phyloP scores from a whole-genome alignment of 108 stramenopile species.

The Nannochloropsis oceanica region DNA sequence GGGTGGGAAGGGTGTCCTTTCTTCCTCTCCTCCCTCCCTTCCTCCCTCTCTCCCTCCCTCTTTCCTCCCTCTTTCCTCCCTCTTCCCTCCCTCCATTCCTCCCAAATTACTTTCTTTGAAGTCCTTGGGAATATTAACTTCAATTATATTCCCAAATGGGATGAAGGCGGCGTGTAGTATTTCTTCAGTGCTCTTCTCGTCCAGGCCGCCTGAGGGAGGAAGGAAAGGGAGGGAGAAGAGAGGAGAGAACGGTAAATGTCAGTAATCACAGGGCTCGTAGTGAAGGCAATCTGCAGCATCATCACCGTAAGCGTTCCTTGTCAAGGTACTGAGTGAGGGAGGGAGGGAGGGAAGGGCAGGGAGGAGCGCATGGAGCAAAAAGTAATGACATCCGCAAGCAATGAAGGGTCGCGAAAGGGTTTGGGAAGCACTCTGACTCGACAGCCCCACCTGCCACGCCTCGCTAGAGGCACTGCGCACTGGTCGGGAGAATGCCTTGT shows the following conservation, averaged over 20 bases:
- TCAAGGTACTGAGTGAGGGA: background rate
- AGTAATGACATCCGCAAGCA: background rate
- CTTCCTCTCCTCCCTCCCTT: background rate
- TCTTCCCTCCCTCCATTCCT: background rate
- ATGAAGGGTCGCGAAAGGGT: background rate
- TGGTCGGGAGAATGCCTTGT: background rate
- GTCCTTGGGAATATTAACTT: slow-evolving; percentile 56
- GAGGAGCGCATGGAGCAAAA: background rate
- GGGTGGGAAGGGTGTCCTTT: background rate
- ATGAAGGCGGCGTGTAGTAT: slow-evolving; percentile 81
- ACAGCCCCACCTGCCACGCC: too few species aligned
- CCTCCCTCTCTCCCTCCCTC: background rate
- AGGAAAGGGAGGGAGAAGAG: background rate
- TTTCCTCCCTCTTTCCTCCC: background rate
- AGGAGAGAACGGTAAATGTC: background rate
- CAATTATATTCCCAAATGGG: slow-evolving; percentile 59
- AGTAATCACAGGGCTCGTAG: too few species aligned
- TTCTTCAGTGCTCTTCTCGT: slow-evolving; percentile 55
- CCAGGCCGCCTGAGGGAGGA: slow-evolving; percentile 59
- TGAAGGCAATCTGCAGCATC: too few species aligned
- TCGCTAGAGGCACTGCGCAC: background rate
- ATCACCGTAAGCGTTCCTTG: too few species aligned
- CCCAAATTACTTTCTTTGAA: slow-evolving; percentile 34
- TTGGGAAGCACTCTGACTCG: background rate
- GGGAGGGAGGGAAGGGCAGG: background rate